Conservation (phyloP, 176 grass and related monocot species). For the Aegilops speltoides region DNA sequence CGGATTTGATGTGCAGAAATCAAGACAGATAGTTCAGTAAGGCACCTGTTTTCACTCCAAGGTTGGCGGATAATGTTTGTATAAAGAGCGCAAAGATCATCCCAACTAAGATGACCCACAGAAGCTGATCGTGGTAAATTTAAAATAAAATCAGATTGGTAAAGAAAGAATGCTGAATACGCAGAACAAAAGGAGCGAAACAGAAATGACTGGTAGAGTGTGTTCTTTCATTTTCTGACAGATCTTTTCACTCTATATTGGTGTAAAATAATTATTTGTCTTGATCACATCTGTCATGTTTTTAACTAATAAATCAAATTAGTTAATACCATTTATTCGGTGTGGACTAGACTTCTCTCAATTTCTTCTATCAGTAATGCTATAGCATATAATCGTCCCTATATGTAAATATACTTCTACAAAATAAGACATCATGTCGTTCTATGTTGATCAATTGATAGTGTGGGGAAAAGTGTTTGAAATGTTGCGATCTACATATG, state of each 20-base stretch:
- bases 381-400: background rate
- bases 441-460: background rate
- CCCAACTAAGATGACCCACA: conserved; percentile 70
- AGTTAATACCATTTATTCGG: background rate
- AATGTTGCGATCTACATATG: background rate
- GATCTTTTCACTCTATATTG: background rate
- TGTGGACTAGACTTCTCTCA: background rate
- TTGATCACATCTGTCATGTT: background rate
- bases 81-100: conserved; percentile 67
- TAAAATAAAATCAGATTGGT: background rate
- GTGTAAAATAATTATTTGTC: background rate
- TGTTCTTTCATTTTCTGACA: background rate
- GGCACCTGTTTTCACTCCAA: conserved; percentile 54
- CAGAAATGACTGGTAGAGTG: background rate
- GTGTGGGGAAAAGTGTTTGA: background rate
- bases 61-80: conserved; percentile 65
- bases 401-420: background rate
- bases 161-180: background rate
- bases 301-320: background rate
- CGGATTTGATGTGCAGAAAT: background rate
- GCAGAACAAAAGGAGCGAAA: background rate
- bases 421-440: background rate
- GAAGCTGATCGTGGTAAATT: conserved; percentile 37
- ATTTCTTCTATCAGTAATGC: background rate
- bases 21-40: background rate